Base-by-base conservation (phyloP, 345 rosid genomes). In the Euphorbia peplus region DNA sequence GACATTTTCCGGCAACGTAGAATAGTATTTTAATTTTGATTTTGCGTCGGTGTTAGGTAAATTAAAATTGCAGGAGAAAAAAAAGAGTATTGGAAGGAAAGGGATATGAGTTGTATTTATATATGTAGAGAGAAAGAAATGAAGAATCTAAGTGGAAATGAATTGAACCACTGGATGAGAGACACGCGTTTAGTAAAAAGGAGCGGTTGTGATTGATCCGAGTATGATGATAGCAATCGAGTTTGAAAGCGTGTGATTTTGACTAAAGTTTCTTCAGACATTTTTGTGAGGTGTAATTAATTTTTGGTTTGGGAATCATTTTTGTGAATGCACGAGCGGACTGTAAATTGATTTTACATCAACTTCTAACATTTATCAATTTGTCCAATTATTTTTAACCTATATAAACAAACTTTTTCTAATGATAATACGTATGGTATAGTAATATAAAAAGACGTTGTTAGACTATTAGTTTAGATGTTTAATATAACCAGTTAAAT, bases 141-240 rank as follows among this genome's bases (percentile, higher is more conserved):
- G 13, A 11, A 22, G 53, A 54, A 69, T 54, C 30, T 53, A 26
- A 68, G 46, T 67, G 66, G 73, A 69, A 56, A 70, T 42, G 21
- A 71, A 39, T 39, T 32, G n/a, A 78, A 41, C 79, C 76, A 50
- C 18, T 75, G 60, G 32, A 2, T 10, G 63, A 8, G 16, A 2
- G 80, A 79, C 87, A 82, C 88, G 88, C 82, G 64, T 73, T 0
- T 0, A n/a, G n/a, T 0, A 8, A 70, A 68, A 44, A 44, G 2
- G 29, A 73, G 72, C 74, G 86, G 89, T 57, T 73, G 70, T 39
- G 72, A 79, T 79, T 73, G 65, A 78, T 75, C 86, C 87, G 78
- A 60, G 83, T 73, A 42, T 50, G 69, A 46, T n/a, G 60, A 76
- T 73, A 46, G 24, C 14, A 46, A 19, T 39, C 22, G 71, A 77